Evolutionary conservation across 1,139 yeast genomes (phyloP), one percentile per base, ranked within the genome.

Genomic region (Debaryomyces nepalensis): DNA sequence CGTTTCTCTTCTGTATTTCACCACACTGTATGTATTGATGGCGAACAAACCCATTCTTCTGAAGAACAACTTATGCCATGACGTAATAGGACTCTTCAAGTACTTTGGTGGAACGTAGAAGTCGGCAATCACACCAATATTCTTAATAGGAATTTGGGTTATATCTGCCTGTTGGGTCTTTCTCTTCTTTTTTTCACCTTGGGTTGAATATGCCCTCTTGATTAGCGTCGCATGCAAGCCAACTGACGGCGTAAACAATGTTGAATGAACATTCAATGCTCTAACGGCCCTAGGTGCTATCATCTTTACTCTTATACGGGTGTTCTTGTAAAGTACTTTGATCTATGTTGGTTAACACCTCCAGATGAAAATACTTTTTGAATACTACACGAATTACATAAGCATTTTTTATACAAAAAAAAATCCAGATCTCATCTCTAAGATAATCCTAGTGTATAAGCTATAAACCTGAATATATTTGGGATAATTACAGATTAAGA

Each of bases 91-190:
- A 23, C 63, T 49, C 18, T 49, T 44, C 20, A 48, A 41, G 44
- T 68, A 54, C 40, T 55, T 58, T 5, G 79, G 79, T 9, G 79
- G 76, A 16, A 72, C 54, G 49, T 73, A 73, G 51, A 68, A 70
- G 49, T 72, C 77, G 9, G 75, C 71, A 56, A 73, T 61, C 7
- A 71, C 74, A 3, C 74, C 75, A 36, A 73, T 62, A 44, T 58
- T 59, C 42, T 67, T 63, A 40, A 73, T 53, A 19, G 79, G 78
- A 32, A 73, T 61, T 44, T 64, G 69, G 11, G 72, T 52, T 37
- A 70, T 64, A 47, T 68, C 73, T 4, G 63, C 62, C 5, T 46
- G 41, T 14, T 45, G 51, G 34, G 43, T 50, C 42, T 53, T 54
- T 33, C 53, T 56, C 46, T 53, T 58, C 50, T 57, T 59, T 23